Evolutionary conservation across 2,329 filamentous ascomycete genomes (phyloP).

Genomic region (Ramichloridium luteum): DNA sequence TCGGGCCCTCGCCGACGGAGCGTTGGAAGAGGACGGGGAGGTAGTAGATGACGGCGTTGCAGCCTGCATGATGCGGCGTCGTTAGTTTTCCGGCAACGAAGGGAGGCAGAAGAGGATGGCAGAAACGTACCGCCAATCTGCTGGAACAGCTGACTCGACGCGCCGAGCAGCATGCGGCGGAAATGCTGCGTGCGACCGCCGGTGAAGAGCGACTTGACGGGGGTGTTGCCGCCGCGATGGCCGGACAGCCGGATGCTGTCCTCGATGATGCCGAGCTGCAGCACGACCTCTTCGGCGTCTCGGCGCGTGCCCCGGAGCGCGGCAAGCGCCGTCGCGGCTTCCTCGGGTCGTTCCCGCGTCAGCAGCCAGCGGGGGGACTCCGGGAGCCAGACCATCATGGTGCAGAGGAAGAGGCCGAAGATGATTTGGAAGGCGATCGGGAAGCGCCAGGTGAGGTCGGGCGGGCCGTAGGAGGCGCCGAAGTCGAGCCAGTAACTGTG

Average conservation of each 20-base stretch:
- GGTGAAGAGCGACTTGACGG: constrained; percentile 45
- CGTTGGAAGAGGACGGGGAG: constrained; percentile 30
- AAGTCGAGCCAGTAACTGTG: constrained; percentile 43
- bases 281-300: constrained; percentile 45
- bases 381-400: constrained; percentile 33
- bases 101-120: too few relatives aligned
- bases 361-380: constrained; percentile 37
- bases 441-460: constrained; percentile 37
- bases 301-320: constrained; percentile 35
- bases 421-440: constrained; percentile 42
- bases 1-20: constrained; percentile 39
- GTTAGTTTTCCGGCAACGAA: too few relatives aligned
- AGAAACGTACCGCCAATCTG: constrained; percentile 46
- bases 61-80: constrained; percentile 25
- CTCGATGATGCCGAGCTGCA: constrained; percentile 54
- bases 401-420: constrained; percentile 35
- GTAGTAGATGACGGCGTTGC: constrained; percentile 36
- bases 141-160: constrained; percentile 49
- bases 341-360: constrained; percentile 33
- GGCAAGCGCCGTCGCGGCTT: constrained; percentile 39
- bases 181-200: constrained; percentile 54
- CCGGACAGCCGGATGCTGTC: constrained; percentile 39
- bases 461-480: constrained; percentile 27
- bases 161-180: constrained; percentile 50
- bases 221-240: constrained; percentile 30